Percentiles rank a stretch among this genome's conserved stretches.
Evolutionary conservation across 208 protist species (phyloP).

Genomic region (Leishmania gerbilli): DNA sequence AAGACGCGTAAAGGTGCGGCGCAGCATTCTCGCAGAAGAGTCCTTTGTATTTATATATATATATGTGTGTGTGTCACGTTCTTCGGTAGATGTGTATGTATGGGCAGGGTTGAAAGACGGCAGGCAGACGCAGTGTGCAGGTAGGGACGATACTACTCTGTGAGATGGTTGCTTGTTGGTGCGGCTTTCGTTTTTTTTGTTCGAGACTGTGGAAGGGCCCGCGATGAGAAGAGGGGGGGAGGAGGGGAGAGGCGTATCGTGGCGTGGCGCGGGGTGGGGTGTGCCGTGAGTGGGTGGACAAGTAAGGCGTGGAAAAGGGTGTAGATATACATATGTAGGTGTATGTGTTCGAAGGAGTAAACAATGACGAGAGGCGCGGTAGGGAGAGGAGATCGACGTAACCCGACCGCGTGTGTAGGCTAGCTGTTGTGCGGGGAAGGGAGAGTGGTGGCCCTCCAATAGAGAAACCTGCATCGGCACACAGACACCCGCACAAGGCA

Average conservation of each 20-base stretch:
- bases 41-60: not conserved
- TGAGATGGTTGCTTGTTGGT: not conserved
- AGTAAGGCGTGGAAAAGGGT: not conserved
- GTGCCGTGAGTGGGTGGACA: too few relatives aligned
- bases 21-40: constrained; percentile 50
- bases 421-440: not conserved
- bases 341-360: not conserved
- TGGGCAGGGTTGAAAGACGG: not conserved
- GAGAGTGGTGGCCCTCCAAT: not conserved
- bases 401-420: not conserved
- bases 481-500: not conserved
- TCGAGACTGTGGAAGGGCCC: not conserved
- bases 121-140: not conserved
- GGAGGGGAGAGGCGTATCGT: not conserved
- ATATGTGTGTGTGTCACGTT: constrained; percentile 2
- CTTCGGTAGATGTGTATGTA: not conserved
- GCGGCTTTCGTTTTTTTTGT: not conserved
- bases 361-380: not conserved
- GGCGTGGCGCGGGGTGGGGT: too few relatives aligned
- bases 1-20: constrained; percentile 59
- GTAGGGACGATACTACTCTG: not conserved
- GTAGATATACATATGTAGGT: not conserved
- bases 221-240: not conserved
- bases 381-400: not conserved
- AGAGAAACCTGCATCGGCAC: not conserved